Percentiles rank a stretch among this genome's conserved stretches.
These are phyloP conservation scores for Syzygium grande DNA, from an alignment of 345 rosid genomes.

Conservation along the genomic window DNA sequence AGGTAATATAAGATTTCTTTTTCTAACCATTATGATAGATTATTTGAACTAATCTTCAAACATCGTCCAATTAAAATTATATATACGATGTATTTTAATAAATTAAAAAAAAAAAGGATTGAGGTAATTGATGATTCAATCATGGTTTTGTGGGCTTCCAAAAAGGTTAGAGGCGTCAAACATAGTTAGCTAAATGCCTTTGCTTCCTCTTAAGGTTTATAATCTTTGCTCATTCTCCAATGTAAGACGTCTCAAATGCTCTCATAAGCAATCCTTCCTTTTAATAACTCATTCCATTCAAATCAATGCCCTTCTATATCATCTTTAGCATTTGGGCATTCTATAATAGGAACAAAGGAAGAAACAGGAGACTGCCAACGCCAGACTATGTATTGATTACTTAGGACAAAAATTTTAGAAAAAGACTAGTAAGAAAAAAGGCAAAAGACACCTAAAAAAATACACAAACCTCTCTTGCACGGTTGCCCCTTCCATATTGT, in stretches of 20 bases:
- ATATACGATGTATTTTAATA: not conserved
- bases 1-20: not conserved
- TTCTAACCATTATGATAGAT: no score
- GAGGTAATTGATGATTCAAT: not conserved
- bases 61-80: not conserved
- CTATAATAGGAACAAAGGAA: no score
- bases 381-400: no score
- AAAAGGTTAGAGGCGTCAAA: not conserved
- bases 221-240: no score
- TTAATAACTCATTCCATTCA: no score
- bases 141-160: not conserved
- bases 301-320: no score
- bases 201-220: not conserved
- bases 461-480: constrained; percentile 83
- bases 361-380: no score
- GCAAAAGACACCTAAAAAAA: not conserved
- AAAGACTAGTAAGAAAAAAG: no score
- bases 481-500: constrained; percentile 89
- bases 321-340: no score
- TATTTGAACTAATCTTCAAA: not conserved
- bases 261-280: no score
- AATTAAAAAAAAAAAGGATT: not conserved
- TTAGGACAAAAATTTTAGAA: no score
- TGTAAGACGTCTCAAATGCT: no score
- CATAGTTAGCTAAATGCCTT: not conserved